These are phyloP conservation scores for Craterostigma plantagineum DNA, from an alignment of 257 asterid genomes.

Conservation along the genomic window DNA sequence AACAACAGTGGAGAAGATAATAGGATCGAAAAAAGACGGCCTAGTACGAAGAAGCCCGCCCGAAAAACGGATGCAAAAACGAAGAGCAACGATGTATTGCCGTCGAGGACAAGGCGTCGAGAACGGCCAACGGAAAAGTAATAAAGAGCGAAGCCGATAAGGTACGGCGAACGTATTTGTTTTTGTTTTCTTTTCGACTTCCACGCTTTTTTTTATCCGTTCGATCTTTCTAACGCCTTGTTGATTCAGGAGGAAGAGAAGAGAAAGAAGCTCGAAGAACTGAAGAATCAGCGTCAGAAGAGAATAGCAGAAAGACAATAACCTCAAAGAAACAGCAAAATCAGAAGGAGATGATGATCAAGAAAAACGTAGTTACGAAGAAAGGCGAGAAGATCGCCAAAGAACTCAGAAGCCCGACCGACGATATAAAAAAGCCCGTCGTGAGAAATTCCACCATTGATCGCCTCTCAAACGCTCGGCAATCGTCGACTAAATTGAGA, in stretches of 20 bases:
- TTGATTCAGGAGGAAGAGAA: slow-evolving; percentile 46
- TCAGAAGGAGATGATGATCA: slow-evolving; percentile 16
- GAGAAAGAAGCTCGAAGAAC: slow-evolving; percentile 53
- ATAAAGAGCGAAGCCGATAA: too few species aligned
- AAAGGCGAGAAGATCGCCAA: slow-evolving; percentile 16
- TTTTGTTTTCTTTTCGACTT: too few species aligned
- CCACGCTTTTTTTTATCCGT: neutral
- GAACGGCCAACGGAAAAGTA: too few species aligned
- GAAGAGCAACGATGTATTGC: slow-evolving; percentile 26
- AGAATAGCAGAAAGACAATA: slow-evolving; percentile 64
- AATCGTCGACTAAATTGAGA: slow-evolving; percentile 20
- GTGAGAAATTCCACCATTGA: slow-evolving; percentile 39
- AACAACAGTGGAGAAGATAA: slow-evolving; percentile 20
- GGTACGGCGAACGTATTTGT: too few species aligned
- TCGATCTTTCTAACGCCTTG: neutral
- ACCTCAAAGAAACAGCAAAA: slow-evolving; percentile 16
- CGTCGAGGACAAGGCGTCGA: slow-evolving; percentile 35
- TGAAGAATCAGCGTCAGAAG: slow-evolving; percentile 41
- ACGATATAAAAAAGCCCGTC: slow-evolving; percentile 27
- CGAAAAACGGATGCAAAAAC: slow-evolving; percentile 14
- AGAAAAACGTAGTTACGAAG: slow-evolving; percentile 14
- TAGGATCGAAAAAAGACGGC: slow-evolving; percentile 10
- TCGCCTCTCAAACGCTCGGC: too few species aligned
- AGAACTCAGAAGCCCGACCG: too few species aligned
- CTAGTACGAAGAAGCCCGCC: slow-evolving; percentile 17